A percentile compares a stretch with the other conserved stretches of the same genome.
Evolutionary conservation across 768 basidiomycete genomes (phyloP).

Genomic region (Exidia glandulosa): DNA sequence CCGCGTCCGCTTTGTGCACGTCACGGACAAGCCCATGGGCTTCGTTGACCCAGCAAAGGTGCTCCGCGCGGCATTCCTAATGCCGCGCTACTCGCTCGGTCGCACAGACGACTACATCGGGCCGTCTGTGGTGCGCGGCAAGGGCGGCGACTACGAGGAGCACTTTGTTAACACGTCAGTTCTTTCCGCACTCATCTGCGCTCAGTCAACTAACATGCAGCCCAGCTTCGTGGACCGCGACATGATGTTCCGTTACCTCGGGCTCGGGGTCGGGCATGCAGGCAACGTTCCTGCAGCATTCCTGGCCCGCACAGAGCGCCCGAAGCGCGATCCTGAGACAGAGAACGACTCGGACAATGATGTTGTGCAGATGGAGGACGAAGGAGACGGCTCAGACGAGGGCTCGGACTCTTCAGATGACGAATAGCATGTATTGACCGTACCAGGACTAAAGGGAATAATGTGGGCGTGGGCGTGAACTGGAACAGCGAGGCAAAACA

Average conservation of each 20-base stretch:
- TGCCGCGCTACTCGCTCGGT: neutral
- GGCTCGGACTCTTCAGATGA: too few relatives aligned
- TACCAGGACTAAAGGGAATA: too few relatives aligned
- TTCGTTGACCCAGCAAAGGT: neutral
- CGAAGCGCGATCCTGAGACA: too few relatives aligned
- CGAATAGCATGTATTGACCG: neutral
- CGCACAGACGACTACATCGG: neutral
- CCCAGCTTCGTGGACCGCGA: constrained; percentile 30
- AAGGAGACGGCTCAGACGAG: neutral
- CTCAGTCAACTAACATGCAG: neutral
- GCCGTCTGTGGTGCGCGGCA: neutral
- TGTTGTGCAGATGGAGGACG: neutral
- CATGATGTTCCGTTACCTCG: constrained; percentile 25
- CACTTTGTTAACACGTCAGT: neutral
- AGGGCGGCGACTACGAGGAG: neutral
- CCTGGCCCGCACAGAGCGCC: neutral
- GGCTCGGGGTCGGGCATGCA: constrained; percentile 21
- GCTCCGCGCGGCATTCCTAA: neutral
- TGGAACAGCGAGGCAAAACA: too few relatives aligned
- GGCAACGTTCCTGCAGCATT: neutral
- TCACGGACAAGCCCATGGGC: neutral
- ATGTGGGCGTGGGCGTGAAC: too few relatives aligned
- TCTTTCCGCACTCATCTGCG: neutral
- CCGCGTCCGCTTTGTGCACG: neutral
- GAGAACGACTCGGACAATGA: neutral